Evolutionary conservation across 768 basidiomycete species (phyloP), one percentile per base, ranked within the genome.

Genomic region (Chalciporus piperatus): DNA sequence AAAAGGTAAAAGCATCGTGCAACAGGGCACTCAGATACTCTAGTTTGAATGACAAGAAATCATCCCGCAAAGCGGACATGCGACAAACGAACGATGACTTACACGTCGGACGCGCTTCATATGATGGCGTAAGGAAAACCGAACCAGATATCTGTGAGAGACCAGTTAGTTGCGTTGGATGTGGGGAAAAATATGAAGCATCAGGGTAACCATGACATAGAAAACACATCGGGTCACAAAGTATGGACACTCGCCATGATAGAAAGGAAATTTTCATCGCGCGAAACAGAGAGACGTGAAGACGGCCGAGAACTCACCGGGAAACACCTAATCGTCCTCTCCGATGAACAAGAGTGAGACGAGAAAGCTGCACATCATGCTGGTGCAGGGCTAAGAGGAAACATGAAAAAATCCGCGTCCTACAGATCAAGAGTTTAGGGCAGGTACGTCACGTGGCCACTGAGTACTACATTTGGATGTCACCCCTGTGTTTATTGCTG

Each of bases 161-260:
- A 10, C 28, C 9, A 9, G 47, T 68, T 3, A 67, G 57, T 43
- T 16, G 30, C 12, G 32, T 12, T 35, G 39, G 32, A 47, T 7
- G 32, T 8, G 33, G 6, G 25, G 28, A 35, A 27, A 14, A 53
- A 60, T 0, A 27, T 14, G 71, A 78, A 79, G 74, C 76, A 80
- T 90, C 88, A 89, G 88, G 85, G 88, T 90, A 89, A 89, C 88
- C 89, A 90, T 90, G 88, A 90, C 88, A 86, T 79, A 75, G 78
- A 75, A 66, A 66, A 67, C 67, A 75, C 86, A 82, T 76, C 56
- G 81, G 70, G 64, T 68, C 75, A 74, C 64, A 61, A 72, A 58
- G 67, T 32, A 67, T 66, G 68, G 72, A 75, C 74, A 70, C 83
- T 83, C 79, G 71, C 68, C 74, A 60, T 37, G 52, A 63, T 69